Base-by-base conservation (phyloP, 768 basidiomycete species). In the Tricholoma sp. region DNA sequence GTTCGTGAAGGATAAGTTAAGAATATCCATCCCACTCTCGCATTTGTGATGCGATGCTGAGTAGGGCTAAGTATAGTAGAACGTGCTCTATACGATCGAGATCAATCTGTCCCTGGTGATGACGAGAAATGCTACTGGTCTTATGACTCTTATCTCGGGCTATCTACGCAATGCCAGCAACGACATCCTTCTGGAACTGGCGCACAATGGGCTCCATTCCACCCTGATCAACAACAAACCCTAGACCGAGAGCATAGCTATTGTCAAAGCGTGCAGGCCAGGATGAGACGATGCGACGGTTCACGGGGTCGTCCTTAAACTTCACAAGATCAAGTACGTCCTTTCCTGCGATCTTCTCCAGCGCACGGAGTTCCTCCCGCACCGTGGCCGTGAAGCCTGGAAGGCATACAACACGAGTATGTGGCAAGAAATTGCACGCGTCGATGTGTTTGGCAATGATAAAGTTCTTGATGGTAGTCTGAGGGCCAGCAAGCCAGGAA, bases 331-430 rank as follows among this genome's bases (percentile, higher is more conserved):
- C 64, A 52, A 82, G 57, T 2, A 72, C 77, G 42, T 78, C 71
- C 58, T 72, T 65, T 1, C 84, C 84, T 3, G 76, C 82, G n/a
- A 80, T 76, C 49, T 73, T 70, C 53, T 75, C 72, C 29, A 86
- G 70, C 7, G 84, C 82, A 12, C 74, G 65, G 11, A 86, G 67
- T 66, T 81, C 82, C 45, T 82, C 78, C 34, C 77, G 74, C 1
- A 84, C 76, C 3, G 77, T 82, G 9, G 80, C 72, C 3, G 79
- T 81, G 66, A 85, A 81, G 0, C 85, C 85, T 1, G 85, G 85
- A 2, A 84, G 65, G 59, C 80, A 84, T 34, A 84, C 76, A 6
- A 80, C 79, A 52, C 84, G 75, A 0, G 76, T 79, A 66, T 81
- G 77, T 2, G 66, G 28, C 4, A 66, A 48, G 59, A 83, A 79